Base-by-base conservation (phyloP, 495 filamentous ascomycete species). In the Xylaria scruposa region DNA sequence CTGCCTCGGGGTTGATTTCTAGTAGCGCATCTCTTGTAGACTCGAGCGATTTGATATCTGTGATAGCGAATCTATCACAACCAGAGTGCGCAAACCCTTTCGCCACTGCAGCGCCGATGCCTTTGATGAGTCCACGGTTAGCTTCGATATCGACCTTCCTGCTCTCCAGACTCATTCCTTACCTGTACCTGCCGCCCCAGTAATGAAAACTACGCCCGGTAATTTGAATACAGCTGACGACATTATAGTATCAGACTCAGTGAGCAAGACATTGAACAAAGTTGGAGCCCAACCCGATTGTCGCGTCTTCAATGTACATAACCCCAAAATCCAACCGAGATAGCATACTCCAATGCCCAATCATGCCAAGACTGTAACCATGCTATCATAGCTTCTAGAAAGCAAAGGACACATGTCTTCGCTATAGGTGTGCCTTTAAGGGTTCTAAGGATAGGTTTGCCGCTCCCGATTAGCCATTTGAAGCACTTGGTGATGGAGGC, bases 101-200 rank as follows among this genome's bases (percentile, higher is more conserved):
- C n/a, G 85, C 85, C 10, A 81, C 81, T 4, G 85, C 85, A 5
- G 83, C 83, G n/a, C 87, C 88, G 76, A 89, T 90, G 36, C 88
- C 87, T 88, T 38, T 36, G 29, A 62, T 10, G 0, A 31, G 42
- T 26, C 13, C 21, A 46, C 31, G 24, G 26, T 36, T 29, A 63
- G 60, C 19, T 24, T 21, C 29, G 9, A 44, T 63, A 24, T 63
- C 12, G 38, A 13, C 10, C 21, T 21, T 63, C 26, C 5, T 9
- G 38, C n/a, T 38, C 38, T 61, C 12, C 3, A 31, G 15, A 7
- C 17, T 10, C 44, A 26, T 38, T 36, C 12, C 59, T 24, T 56
- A 74, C 74, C 74, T 71, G 75, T 74, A 38, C 75, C 75, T 42
- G 61, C 75, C 6, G 75, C 75, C 26, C 75, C 75, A 6, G 75